These are phyloP conservation scores for Curvularia lunata DNA, from an alignment of 2,329 filamentous ascomycete species.

Conservation along the genomic window DNA sequence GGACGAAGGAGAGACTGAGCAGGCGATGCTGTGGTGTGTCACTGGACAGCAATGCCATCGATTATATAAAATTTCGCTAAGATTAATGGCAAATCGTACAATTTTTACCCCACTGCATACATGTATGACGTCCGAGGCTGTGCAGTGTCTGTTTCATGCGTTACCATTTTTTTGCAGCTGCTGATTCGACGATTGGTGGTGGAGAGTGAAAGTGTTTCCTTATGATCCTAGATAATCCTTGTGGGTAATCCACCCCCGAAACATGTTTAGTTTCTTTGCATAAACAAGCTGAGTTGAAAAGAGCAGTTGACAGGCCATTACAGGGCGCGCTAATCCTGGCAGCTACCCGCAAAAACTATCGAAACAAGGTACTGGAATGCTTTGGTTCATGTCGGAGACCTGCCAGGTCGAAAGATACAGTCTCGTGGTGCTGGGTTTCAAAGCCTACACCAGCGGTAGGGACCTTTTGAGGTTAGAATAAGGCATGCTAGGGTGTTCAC, in stretches of 20 bases:
- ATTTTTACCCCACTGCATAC: slow-evolving; percentile 22
- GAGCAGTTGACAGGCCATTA: not conserved
- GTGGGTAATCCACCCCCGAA: slow-evolving; percentile 23
- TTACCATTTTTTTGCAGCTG: not conserved
- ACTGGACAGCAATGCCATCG: not conserved
- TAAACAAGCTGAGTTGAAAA: slow-evolving; percentile 1
- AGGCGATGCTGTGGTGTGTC: not conserved
- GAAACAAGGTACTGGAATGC: not conserved
- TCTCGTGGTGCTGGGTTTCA: not conserved
- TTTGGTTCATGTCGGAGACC: not conserved
- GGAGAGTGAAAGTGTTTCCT: slow-evolving; percentile 4
- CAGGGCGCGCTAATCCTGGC: not conserved
- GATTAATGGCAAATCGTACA: slow-evolving; percentile 17
- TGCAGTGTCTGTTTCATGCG: slow-evolving; percentile 31
- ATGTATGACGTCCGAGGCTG: slow-evolving; percentile 23
- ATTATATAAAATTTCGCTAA: slow-evolving; percentile 10
- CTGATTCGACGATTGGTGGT: not conserved
- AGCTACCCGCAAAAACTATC: not conserved
- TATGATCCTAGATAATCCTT: slow-evolving; percentile 15
- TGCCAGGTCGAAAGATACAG: not conserved
- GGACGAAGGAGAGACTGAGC: slow-evolving; percentile 32
- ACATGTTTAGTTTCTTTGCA: slow-evolving; percentile 39
- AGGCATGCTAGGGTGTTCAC: not conserved
- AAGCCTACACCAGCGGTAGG: not conserved
- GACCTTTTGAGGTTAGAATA: not conserved